phyloP scores from a whole-genome alignment of 2,329 filamentous ascomycete genomes.

The Orbilia javanica region DNA sequence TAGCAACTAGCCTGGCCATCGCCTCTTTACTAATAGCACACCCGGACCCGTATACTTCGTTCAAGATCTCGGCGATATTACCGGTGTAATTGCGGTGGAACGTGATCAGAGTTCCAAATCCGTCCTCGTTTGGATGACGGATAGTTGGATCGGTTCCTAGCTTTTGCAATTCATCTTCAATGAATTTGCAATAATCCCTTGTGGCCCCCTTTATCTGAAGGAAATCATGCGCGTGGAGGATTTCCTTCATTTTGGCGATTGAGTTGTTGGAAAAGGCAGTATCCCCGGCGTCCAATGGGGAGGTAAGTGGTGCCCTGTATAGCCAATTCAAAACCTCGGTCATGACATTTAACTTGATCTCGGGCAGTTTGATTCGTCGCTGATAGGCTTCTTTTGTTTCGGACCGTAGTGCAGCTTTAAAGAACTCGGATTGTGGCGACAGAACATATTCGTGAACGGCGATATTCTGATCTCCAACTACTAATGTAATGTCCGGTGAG shows the following conservation, averaged over 20 bases:
- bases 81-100: not conserved
- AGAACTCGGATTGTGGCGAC: conserved; percentile 1
- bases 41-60: not conserved
- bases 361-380: conserved; percentile 3
- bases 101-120: not conserved
- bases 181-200: not conserved
- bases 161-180: not conserved
- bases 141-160: not conserved
- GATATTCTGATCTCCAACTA: not conserved
- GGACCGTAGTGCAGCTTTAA: conserved; percentile 1
- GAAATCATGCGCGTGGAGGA: not conserved
- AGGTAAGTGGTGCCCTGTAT: conserved; percentile 6
- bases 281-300: not conserved
- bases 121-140: not conserved
- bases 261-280: not conserved
- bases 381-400: conserved; percentile 12
- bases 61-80: not conserved
- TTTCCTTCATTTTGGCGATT: not conserved
- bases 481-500: conserved; percentile 1
- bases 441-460: conserved; percentile 7
- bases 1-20: not conserved
- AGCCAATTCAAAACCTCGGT: conserved; percentile 15
- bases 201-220: not conserved
- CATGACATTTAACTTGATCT: conserved; percentile 8
- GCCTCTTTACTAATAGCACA: not conserved